Evolutionary conservation across 1,284 basidiomycete species (phyloP).

Genomic region (Erythrobasidium hasegawianum): DNA sequence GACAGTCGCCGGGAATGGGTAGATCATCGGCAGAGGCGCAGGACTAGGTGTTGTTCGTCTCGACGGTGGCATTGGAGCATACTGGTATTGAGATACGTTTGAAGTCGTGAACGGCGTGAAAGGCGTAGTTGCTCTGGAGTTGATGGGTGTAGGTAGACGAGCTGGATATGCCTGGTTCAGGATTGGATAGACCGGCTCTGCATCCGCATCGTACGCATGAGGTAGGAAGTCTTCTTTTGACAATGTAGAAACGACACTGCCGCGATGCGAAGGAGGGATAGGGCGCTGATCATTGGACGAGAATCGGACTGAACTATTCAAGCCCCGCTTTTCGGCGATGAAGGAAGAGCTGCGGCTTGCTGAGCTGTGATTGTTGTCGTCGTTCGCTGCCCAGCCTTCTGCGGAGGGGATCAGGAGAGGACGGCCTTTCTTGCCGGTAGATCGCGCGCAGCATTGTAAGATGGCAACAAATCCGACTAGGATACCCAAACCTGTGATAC

Average conservation of each 20-base stretch:
- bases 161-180: neutral
- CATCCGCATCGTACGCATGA: constrained; percentile 12
- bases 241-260: constrained; percentile 1
- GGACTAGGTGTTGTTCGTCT: neutral
- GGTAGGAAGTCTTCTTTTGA: constrained; percentile 32
- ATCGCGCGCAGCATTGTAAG: constrained; percentile 26
- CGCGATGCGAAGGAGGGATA: neutral
- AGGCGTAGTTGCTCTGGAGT: neutral
- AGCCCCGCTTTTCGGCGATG: constrained; percentile 13
- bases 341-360: constrained; percentile 6
- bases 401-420: constrained; percentile 23
- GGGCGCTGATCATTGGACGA: neutral
- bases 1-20: constrained; percentile 9
- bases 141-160: neutral
- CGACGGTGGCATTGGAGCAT: neutral
- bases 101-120: neutral
- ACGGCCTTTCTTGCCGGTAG: constrained; percentile 9
- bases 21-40: neutral
- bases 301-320: neutral
- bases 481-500: constrained; percentile 10
- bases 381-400: constrained; percentile 1
- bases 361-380: neutral
- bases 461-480: constrained; percentile 27
- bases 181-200: neutral
- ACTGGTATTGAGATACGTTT: neutral